A percentile compares a stretch with the other conserved stretches of the same genome.
These are phyloP conservation scores for Dactylonectria macrodidyma DNA, from an alignment of 2,329 filamentous ascomycete species.

Conservation along the genomic window DNA sequence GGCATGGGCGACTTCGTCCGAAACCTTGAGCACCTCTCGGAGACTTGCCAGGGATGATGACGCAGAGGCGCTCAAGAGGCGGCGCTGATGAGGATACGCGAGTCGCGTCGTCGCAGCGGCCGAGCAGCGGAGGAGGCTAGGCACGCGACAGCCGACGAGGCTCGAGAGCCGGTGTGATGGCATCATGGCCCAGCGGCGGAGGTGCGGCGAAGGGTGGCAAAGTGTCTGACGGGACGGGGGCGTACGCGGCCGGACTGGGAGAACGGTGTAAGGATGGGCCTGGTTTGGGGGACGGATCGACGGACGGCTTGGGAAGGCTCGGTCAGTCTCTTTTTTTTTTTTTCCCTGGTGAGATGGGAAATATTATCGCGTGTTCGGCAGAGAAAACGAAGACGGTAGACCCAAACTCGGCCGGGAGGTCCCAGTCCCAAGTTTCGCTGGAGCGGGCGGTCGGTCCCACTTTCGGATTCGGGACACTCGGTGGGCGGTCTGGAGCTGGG, in stretches of 20 bases:
- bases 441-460: not conserved
- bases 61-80: slow-evolving; percentile 39
- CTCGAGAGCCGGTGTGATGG: slow-evolving; percentile 37
- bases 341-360: not conserved
- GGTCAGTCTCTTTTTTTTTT: not conserved
- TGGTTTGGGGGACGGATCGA: not conserved
- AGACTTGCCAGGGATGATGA: slow-evolving; percentile 48
- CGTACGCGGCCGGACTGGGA: slow-evolving; percentile 4
- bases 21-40: slow-evolving; percentile 74
- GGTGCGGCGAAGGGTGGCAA: not conserved
- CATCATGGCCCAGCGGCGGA: not conserved
- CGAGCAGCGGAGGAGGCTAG: slow-evolving; percentile 37
- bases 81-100: slow-evolving; percentile 31
- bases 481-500: not conserved
- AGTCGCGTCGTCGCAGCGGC: slow-evolving; percentile 18
- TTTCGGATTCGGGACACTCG: not conserved
- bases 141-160: slow-evolving; percentile 37
- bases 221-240: not conserved
- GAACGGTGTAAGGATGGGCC: slow-evolving; percentile 19
- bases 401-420: too few species aligned
- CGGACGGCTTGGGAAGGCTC: slow-evolving; percentile 14
- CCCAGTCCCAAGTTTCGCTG: not conserved
- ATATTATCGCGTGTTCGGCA: not conserved
- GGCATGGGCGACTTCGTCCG: slow-evolving; percentile 87
- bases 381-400: not conserved